These are phyloP conservation scores for Saitozyma podzolica DNA, from an alignment of 768 basidiomycete species.

Conservation along the genomic window DNA sequence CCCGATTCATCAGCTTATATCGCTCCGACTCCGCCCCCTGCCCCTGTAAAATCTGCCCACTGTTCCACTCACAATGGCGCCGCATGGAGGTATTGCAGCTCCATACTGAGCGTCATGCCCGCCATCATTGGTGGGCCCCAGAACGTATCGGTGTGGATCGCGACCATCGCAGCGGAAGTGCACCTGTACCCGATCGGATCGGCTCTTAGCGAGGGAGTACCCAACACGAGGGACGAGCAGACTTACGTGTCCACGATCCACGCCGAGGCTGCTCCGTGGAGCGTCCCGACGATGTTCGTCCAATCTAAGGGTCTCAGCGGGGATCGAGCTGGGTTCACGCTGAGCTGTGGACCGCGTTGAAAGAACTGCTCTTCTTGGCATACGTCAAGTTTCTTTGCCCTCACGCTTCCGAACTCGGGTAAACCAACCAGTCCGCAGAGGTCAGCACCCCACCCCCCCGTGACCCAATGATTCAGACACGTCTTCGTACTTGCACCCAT, in stretches of 20 bases:
- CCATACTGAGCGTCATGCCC: slow-evolving; percentile 31
- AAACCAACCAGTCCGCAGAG: no score
- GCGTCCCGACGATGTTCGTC: slow-evolving; percentile 22
- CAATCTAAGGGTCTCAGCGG: slow-evolving; percentile 18
- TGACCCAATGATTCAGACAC: no score
- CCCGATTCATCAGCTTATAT: background rate
- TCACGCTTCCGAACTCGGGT: no score
- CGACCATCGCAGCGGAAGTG: slow-evolving; percentile 32
- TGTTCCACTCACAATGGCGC: slow-evolving; percentile 18
- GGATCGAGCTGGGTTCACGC: no score
- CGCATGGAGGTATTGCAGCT: slow-evolving; percentile 34
- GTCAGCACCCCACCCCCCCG: no score
- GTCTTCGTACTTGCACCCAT: no score
- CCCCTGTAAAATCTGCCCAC: no score
- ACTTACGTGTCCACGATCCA: slow-evolving; percentile 41
- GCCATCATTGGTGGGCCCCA: slow-evolving; percentile 37
- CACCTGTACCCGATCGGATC: slow-evolving; percentile 20
- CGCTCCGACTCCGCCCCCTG: no score
- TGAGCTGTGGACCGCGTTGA: no score
- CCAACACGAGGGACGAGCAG: background rate
- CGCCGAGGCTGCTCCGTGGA: slow-evolving; percentile 36
- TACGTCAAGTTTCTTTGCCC: no score
- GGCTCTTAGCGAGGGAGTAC: background rate
- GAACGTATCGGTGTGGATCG: slow-evolving; percentile 32
- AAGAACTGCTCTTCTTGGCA: no score